Evolutionary conservation across 2,329 filamentous ascomycete species (phyloP).

Genomic region (Graphilbum fragrans): DNA sequence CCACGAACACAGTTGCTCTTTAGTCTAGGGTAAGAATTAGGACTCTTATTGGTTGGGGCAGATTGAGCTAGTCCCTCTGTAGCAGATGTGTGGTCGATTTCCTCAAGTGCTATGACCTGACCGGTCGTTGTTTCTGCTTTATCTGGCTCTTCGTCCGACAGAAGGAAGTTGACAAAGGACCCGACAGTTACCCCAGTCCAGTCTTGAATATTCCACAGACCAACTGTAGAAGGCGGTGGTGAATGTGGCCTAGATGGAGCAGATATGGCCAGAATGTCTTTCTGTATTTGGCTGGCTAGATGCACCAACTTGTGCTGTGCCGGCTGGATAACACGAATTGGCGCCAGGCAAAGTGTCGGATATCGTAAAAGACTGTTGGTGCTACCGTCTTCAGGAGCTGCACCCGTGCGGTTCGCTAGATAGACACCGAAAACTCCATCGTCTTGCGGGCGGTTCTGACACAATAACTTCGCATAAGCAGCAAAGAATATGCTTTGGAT

Average conservation of each 20-base stretch:
- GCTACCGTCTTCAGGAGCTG: slow-evolving; percentile 17
- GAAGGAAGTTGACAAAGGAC: slow-evolving; percentile 72
- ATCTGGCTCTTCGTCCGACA: slow-evolving; percentile 18
- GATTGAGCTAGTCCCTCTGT: neutral
- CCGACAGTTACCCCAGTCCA: slow-evolving; percentile 66
- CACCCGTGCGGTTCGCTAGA: slow-evolving; percentile 59
- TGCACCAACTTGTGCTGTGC: slow-evolving; percentile 23
- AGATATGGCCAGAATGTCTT: slow-evolving; percentile 52
- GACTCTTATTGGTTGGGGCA: too few species aligned
- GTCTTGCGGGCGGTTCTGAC: fast-evolving
- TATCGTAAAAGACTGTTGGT: slow-evolving; percentile 35
- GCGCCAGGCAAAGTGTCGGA: slow-evolving; percentile 71
- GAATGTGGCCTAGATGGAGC: slow-evolving; percentile 18
- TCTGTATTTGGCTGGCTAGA: slow-evolving; percentile 51
- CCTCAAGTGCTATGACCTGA: slow-evolving; percentile 1
- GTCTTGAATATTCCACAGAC: slow-evolving; percentile 55
- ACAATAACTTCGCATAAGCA: slow-evolving; percentile 39
- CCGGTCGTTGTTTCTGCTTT: neutral
- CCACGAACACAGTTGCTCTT: slow-evolving; percentile 14
- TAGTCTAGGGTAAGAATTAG: slow-evolving; percentile 10
- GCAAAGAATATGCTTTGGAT: slow-evolving; percentile 69
- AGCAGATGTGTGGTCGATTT: neutral
- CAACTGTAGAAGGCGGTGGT: slow-evolving; percentile 41
- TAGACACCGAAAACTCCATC: slow-evolving; percentile 65
- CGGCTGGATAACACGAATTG: slow-evolving; percentile 43